phyloP scores from a whole-genome alignment of 1,139 yeast genomes.

The Hyphopichia khmerensis region DNA sequence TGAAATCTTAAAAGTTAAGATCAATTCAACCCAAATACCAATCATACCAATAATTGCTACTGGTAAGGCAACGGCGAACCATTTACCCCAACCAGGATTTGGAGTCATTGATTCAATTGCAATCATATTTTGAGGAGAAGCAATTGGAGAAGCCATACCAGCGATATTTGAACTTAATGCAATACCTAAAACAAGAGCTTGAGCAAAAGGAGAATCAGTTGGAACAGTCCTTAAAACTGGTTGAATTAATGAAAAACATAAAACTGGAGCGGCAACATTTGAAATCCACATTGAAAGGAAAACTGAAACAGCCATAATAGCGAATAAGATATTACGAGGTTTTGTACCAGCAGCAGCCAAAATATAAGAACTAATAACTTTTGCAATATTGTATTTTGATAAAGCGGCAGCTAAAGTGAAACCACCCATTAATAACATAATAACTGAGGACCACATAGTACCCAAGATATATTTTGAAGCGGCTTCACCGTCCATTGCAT shows the following conservation, averaged over 20 bases:
- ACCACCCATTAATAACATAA: slow-evolving; percentile 86
- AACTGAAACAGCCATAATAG: slow-evolving; percentile 82
- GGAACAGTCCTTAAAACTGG: slow-evolving; percentile 84
- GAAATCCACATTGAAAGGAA: slow-evolving; percentile 94
- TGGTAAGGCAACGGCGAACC: slow-evolving; percentile 88
- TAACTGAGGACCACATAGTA: slow-evolving; percentile 94
- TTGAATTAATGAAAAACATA: slow-evolving; percentile 85
- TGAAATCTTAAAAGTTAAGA: slow-evolving; percentile 65
- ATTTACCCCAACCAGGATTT: slow-evolving; percentile 89
- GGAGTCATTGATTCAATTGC: slow-evolving; percentile 88
- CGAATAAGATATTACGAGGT: slow-evolving; percentile 71
- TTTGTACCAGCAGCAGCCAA: slow-evolving; percentile 82
- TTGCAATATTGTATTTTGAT: slow-evolving; percentile 87
- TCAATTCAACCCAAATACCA: slow-evolving; percentile 68
- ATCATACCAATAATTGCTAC: slow-evolving; percentile 63
- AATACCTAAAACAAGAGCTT: slow-evolving; percentile 83
- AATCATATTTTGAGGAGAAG: slow-evolving; percentile 92
- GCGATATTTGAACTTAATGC: slow-evolving; percentile 91
- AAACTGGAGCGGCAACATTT: slow-evolving; percentile 94
- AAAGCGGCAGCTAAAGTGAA: slow-evolving; percentile 92
- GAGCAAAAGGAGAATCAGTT: slow-evolving; percentile 71
- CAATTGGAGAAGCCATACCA: slow-evolving; percentile 96
- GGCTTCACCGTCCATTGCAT: slow-evolving; percentile 58
- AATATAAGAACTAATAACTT: slow-evolving; percentile 76
- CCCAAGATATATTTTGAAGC: slow-evolving; percentile 78